Percentiles rank a stretch among this genome's conserved stretches.
Conservation (phyloP, 192 early-diverging fungal species). For the Backusella liffmaniae region DNA sequence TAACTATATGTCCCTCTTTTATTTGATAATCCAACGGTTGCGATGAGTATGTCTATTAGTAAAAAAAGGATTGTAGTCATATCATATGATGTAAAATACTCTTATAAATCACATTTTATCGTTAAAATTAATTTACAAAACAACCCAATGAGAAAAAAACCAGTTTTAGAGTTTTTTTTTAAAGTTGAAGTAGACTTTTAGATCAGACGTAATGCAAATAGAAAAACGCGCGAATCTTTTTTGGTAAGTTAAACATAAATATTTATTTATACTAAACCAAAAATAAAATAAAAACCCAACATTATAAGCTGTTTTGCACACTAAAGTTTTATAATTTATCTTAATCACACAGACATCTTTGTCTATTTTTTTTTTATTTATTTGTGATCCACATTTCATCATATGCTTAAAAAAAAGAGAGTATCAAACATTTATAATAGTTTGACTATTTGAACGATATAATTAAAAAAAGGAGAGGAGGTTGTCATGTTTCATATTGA, state of each 20-base stretch:
- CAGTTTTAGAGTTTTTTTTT: neutral
- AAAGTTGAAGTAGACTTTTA: neutral
- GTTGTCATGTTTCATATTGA: neutral
- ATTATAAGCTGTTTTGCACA: neutral
- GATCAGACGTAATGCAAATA: neutral
- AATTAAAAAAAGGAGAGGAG: neutral
- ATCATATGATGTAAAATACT: neutral
- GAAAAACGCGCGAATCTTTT: neutral
- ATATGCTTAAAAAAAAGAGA: neutral
- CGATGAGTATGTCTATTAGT: too few species aligned
- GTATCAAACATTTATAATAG: neutral
- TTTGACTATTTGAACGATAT: neutral
- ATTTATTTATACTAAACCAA: neutral
- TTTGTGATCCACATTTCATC: constrained; percentile 6
- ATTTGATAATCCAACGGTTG: too few species aligned
- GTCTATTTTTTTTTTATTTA: neutral
- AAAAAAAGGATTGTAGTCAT: too few species aligned
- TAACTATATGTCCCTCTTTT: too few species aligned
- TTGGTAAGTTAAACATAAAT: neutral
- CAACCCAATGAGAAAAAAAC: constrained; percentile 1
- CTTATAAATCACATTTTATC: neutral
- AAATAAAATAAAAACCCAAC: neutral
- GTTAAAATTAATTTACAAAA: neutral
- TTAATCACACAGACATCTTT: neutral
- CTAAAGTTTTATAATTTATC: neutral